phyloP scores from a whole-genome alignment of 1,139 yeast genomes.

The Pichia kudriavzevii region DNA sequence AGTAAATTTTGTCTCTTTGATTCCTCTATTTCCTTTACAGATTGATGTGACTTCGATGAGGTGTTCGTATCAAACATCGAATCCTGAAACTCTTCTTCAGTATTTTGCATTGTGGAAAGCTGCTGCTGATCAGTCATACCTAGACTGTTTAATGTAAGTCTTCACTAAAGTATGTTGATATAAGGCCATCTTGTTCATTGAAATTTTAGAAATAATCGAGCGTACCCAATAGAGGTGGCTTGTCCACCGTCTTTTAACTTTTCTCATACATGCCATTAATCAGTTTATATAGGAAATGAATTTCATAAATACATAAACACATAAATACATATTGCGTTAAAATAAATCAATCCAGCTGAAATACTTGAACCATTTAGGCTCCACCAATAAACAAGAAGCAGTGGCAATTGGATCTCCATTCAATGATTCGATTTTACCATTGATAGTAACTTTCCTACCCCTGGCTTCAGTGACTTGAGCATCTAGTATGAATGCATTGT shows the following conservation, averaged over 20 bases:
- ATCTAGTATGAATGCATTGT: conserved; percentile 55
- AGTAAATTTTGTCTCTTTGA: conserved; percentile 19
- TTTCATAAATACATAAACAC: not conserved
- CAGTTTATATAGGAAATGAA: too few relatives aligned
- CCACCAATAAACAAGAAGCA: conserved; percentile 60
- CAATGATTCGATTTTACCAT: conserved; percentile 36
- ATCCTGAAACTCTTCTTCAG: conserved; percentile 7
- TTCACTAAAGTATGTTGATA: too few relatives aligned
- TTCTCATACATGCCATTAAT: too few relatives aligned
- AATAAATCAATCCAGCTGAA: conserved; percentile 47
- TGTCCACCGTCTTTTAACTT: too few relatives aligned
- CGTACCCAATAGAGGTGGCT: too few relatives aligned
- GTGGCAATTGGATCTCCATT: conserved; percentile 36
- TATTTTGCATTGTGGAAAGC: too few relatives aligned
- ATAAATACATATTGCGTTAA: too few relatives aligned
- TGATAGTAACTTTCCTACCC: conserved; percentile 76
- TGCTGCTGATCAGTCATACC: too few relatives aligned
- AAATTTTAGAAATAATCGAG: too few relatives aligned
- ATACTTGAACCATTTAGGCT: conserved; percentile 75
- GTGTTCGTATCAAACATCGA: conserved; percentile 6
- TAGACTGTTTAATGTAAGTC: too few relatives aligned
- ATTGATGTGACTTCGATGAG: not conserved
- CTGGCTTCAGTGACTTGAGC: conserved; percentile 61
- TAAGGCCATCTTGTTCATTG: too few relatives aligned
- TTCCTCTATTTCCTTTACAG: conserved; percentile 16